Evolutionary conservation across 371 early-diverging fungal species (phyloP), one percentile per base, ranked within the genome.

Genomic region (Rhizopus arrhizus): DNA sequence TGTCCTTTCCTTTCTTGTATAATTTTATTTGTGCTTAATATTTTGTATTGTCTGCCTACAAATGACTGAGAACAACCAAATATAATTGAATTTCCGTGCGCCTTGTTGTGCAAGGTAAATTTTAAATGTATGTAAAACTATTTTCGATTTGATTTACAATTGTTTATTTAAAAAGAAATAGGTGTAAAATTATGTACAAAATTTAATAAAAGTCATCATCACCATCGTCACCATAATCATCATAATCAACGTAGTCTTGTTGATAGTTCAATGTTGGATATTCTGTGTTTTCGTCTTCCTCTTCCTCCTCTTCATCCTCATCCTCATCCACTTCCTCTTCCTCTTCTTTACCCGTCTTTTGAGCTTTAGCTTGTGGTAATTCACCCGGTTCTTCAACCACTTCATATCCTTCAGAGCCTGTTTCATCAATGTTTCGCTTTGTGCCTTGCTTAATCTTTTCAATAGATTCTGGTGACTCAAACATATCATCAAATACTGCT

Each of bases 401-500:
- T 68, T 80, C 75, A 31, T 61, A 74, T 10, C n/a, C 34, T 33
- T 73, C 68, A 32, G 74, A 67, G 34, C 68, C 72, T 2, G 67
- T 68, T 34, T 61, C 63, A 31, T 47, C 46, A 0, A 41, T 43
- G 15, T 46, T 32, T 11, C 52, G 16, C 11, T 63, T 59, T 15
- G 43, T 42, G 47, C 65, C 54, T 13, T 45, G 38, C 31, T 83
- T 68, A 59, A 84, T 61, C 61, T 77, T 60, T 47, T 65, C 66
- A 65, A 85, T 57, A 7, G 78, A 46, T 57, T 82, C 74, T 41
- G 76, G 72, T 46, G 84, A 75, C 47, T 85, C 88, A 62, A 92
- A 88, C 64, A 94, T 85, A 36, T 83, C 83, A 28, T 90, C 87
- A 58, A 95, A 73, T 0, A 91, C 87, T 1, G 83, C 87, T 68